These are phyloP conservation scores for Pythium aphanidermatum DNA, from an alignment of 352 stramenopile genomes.

Conservation along the genomic window DNA sequence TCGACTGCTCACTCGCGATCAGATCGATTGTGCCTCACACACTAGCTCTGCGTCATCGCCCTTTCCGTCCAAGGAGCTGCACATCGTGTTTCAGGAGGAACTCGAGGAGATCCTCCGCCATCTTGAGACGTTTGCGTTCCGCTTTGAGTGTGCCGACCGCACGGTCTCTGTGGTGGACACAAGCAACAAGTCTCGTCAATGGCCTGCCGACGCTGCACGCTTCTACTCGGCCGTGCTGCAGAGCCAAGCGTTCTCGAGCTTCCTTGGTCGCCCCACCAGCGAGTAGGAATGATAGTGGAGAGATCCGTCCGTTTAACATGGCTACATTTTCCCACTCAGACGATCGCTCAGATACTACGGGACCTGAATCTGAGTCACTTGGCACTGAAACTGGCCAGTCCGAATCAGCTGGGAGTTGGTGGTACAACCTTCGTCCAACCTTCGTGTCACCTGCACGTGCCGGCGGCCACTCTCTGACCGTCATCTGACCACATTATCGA, in stretches of 20 bases:
- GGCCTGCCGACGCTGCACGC: constrained; percentile 27
- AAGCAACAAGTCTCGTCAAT: constrained; percentile 26
- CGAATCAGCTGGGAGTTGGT: too few relatives aligned
- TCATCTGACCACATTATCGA: constrained; percentile 23
- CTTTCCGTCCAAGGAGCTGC: constrained; percentile 25
- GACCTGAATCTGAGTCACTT: constrained; percentile 7
- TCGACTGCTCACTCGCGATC: constrained; percentile 29
- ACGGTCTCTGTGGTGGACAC: constrained; percentile 45
- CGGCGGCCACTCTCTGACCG: constrained; percentile 1
- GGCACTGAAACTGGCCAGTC: too few relatives aligned
- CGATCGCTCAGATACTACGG: too few relatives aligned
- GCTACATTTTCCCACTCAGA: too few relatives aligned
- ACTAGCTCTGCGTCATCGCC: too few relatives aligned
- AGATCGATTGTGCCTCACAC: constrained; percentile 10
- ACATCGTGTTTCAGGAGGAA: constrained; percentile 33
- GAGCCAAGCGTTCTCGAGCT: constrained; percentile 55
- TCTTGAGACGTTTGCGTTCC: constrained; percentile 56
- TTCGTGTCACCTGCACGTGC: constrained; percentile 12
- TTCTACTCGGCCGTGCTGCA: constrained; percentile 47
- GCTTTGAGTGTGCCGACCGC: constrained; percentile 37
- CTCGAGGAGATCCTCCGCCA: constrained; percentile 31
- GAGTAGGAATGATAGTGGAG: constrained; percentile 6
- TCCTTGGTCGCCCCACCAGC: constrained; percentile 15
- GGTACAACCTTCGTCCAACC: constrained; percentile 2
- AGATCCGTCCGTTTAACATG: too few relatives aligned